Evolutionary conservation across 1,139 yeast species (phyloP), one percentile per base, ranked within the genome.

Genomic region (Pneumocystis sp.): DNA sequence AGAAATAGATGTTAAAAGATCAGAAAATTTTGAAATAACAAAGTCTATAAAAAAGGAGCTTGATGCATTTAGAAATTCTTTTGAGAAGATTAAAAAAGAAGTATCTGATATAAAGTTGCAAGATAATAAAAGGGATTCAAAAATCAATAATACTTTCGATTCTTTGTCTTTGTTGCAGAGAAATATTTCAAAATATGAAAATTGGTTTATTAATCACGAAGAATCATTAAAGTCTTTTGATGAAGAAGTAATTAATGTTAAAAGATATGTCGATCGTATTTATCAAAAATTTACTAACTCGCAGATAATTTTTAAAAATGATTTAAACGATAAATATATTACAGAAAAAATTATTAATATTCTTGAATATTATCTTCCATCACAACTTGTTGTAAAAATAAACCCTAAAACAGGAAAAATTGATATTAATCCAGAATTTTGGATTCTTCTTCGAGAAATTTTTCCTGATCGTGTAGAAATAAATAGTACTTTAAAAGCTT

Each of bases 401-500:
- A 66, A 68, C 5, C 63, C 63, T 8, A 62, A 63, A 8, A 61
- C 65, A 10, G 66, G 67, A 7, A 62, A 45, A 19, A 39, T 68
- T 7, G 29, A 50, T 19, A 61, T 68, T 19, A 63, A 34, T 19
- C 68, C 70, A 15, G 67, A 65, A 61, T 68, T 68, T 59, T 68
- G 61, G 63, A 59, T 44, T 61, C 65, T 65, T 50, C 59, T 68
- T 37, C 45, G 59, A 40, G 61, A 65, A 3, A 67, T 68, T 29
- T 66, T 67, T 42, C 57, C 57, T 50, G 57, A 50, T 50, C 57
- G 57, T 12, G 0, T 25, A 25, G 57, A 50, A 50, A 50, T 50
- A 5, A 12, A 50, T 25, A 15, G 4, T 25, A 12, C 31, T 50
- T 50, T 50, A 6, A 25, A 50, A 50, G n/a, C 57, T 12, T 50